These are phyloP conservation scores for Sechiopsis laciniata DNA, from an alignment of 306 rosid species.

Conservation along the genomic window DNA sequence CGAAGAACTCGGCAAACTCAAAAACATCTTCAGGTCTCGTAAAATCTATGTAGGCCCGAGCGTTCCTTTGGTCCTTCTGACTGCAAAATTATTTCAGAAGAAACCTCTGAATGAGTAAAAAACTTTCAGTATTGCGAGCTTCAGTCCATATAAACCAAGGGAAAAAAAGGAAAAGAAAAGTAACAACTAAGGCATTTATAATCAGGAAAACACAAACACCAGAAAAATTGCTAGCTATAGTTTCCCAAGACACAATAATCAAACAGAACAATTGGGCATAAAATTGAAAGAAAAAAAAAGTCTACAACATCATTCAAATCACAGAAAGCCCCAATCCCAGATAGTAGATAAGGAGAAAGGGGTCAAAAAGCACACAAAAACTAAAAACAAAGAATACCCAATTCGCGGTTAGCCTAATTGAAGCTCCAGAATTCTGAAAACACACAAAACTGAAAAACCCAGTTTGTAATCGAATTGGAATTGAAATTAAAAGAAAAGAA, in stretches of 20 bases:
- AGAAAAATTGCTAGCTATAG: not conserved
- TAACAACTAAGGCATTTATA: not conserved
- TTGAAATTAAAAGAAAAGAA: not conserved
- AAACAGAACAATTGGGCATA: slow-evolving; percentile 3
- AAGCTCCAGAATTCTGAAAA: slow-evolving; percentile 3
- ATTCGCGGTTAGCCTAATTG: not conserved
- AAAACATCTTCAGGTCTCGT: slow-evolving; percentile 62
- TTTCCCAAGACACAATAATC: not conserved
- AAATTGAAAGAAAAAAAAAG: not conserved
- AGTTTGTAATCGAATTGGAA: not conserved
- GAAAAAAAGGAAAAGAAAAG: not conserved
- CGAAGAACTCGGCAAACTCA: slow-evolving; percentile 74
- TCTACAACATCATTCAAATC: not conserved
- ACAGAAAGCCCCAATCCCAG: not conserved
- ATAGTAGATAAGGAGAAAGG: not conserved
- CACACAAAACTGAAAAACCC: not conserved
- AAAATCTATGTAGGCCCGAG: slow-evolving; percentile 84
- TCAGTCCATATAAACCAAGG: slow-evolving; percentile 7
- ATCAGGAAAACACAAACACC: not conserved
- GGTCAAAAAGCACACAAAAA: not conserved
- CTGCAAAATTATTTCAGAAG: slow-evolving; percentile 45
- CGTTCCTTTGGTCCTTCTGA: slow-evolving; percentile 58
- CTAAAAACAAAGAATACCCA: not conserved
- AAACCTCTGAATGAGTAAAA: slow-evolving; percentile 25
- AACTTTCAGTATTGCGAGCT: slow-evolving; percentile 10